phyloP scores from a whole-genome alignment of 169 alveolate genomes.

The Prorocentrum cordatum region DNA sequence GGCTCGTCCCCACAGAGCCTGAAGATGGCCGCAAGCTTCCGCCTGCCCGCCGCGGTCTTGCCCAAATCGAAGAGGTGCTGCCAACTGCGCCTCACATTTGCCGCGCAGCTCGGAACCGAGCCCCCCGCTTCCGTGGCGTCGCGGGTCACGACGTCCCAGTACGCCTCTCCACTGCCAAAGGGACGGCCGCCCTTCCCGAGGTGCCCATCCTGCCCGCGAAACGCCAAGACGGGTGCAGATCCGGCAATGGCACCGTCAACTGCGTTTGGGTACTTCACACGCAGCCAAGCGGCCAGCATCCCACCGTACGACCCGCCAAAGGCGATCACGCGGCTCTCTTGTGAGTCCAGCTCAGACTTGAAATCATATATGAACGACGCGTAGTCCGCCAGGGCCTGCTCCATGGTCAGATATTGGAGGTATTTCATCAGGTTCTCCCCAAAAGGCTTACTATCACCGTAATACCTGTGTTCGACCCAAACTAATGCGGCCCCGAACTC shows the following conservation, averaged over 20 bases:
- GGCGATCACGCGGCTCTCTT: not conserved
- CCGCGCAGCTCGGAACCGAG: too few relatives aligned
- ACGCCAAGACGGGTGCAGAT: conserved; percentile 76
- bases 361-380: not conserved
- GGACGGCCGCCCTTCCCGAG: too few relatives aligned
- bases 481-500: not conserved
- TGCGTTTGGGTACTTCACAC: conserved; percentile 76
- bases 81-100: too few relatives aligned
- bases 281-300: conserved; percentile 77
- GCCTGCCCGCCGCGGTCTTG: too few relatives aligned
- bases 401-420: not conserved
- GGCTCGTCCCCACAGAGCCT: too few relatives aligned
- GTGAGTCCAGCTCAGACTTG: not conserved
- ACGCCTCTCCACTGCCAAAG: too few relatives aligned
- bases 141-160: too few relatives aligned
- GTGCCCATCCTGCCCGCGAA: too few relatives aligned
- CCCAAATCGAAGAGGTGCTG: too few relatives aligned
- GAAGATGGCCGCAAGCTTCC: too few relatives aligned
- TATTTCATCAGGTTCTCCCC: not conserved
- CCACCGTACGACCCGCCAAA: conserved; percentile 74
- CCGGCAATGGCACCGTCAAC: conserved; percentile 76
- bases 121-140: too few relatives aligned
- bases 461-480: conserved; percentile 16
- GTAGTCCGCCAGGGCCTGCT: conserved; percentile 32
- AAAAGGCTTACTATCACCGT: not conserved